Conservation (phyloP, 1,284 basidiomycete species). For the Pseudozyma pruni region DNA sequence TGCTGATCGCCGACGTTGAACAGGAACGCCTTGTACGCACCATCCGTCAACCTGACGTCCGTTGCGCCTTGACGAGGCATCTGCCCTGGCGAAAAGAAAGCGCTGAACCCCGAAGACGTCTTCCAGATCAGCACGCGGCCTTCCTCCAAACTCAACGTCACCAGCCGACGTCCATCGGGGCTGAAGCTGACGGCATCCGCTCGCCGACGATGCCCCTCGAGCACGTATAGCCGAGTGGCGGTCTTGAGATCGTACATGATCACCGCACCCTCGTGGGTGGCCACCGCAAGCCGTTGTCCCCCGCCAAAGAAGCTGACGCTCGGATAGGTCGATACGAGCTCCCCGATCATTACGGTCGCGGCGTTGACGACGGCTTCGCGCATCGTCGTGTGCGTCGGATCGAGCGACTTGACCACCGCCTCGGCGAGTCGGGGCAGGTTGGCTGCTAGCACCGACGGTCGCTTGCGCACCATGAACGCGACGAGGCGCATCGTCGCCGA, state of each 20-base stretch:
- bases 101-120: conserved; percentile 72
- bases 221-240: conserved; percentile 90
- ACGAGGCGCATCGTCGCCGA: conserved; percentile 91
- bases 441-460: conserved; percentile 76
- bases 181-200: conserved; percentile 74
- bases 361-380: conserved; percentile 88
- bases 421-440: conserved; percentile 89
- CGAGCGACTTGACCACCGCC: conserved; percentile 94
- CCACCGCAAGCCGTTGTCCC: conserved; percentile 88
- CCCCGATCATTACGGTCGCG: conserved; percentile 85
- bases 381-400: conserved; percentile 84
- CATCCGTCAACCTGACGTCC: conserved; percentile 67
- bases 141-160: conserved; percentile 87
- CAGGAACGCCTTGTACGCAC: conserved; percentile 64
- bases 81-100: conserved; percentile 88
- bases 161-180: conserved; percentile 87
- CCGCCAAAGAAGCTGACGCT: conserved; percentile 88
- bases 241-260: conserved; percentile 98
- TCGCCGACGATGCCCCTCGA: conserved; percentile 78
- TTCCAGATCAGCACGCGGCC: conserved; percentile 70
- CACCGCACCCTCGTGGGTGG: conserved; percentile 83
- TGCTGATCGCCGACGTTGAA: conserved; percentile 54
- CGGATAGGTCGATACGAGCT: conserved; percentile 84
- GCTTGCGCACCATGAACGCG: conserved; percentile 89
- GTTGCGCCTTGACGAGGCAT: conserved; percentile 87